A percentile compares a stretch with the other conserved stretches of the same genome.
Evolutionary conservation across 768 basidiomycete species (phyloP).

Genomic region (Pisolithus sp.): DNA sequence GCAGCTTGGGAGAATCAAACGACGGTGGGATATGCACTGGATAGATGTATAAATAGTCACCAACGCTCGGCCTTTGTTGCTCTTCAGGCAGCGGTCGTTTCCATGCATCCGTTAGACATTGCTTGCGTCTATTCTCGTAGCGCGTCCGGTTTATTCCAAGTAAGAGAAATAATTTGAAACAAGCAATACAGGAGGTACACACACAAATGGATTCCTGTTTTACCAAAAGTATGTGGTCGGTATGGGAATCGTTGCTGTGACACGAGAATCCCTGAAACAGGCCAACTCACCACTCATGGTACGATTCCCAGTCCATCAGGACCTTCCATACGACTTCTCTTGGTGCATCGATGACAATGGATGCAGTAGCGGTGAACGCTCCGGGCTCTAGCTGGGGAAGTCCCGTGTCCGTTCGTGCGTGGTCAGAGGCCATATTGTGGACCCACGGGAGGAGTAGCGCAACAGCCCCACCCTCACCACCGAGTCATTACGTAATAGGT

Average conservation of each 20-base stretch:
- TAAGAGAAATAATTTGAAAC: neutral
- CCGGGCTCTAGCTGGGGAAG: conserved; percentile 38
- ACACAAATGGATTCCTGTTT: conserved; percentile 67
- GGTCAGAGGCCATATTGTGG: neutral
- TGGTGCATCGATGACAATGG: conserved; percentile 54
- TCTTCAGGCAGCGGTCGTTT: conserved; percentile 31
- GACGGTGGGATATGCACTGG: conserved; percentile 59
- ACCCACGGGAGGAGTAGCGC: neutral
- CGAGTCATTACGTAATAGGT: no score
- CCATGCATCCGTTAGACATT: conserved; percentile 38
- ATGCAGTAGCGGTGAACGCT: conserved; percentile 43
- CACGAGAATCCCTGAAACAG: neutral
- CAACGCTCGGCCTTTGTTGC: conserved; percentile 46
- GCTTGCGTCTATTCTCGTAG: conserved; percentile 37
- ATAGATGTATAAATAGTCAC: conserved; percentile 40
- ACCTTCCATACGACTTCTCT: conserved; percentile 55
- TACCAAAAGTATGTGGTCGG: neutral
- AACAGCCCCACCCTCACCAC: neutral
- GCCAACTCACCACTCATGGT: conserved; percentile 51
- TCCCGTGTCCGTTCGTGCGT: conserved; percentile 3
- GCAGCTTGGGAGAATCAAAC: conserved; percentile 32
- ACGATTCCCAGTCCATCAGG: conserved; percentile 54
- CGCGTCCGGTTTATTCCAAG: neutral
- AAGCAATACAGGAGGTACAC: conserved; percentile 15
- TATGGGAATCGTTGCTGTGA: neutral